Base-by-base conservation (phyloP, 2,329 filamentous ascomycete genomes). In the Fonsecaea erecta region DNA sequence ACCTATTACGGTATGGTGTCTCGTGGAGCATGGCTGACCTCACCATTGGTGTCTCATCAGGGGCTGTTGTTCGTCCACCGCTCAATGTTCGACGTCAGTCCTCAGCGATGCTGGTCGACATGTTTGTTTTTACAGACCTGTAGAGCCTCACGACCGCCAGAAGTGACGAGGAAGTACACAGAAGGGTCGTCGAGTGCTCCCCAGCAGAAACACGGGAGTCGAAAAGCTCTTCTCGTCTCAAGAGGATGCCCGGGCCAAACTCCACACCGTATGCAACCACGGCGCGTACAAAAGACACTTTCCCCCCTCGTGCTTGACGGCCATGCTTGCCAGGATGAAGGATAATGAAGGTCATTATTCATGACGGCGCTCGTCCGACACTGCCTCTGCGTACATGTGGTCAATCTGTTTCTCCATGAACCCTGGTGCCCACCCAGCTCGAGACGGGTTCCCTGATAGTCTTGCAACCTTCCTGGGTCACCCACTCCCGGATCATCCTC, bases 281-380 rank as follows among this genome's bases (percentile, higher is more conserved):
- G 59, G 59, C 59, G 59, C 59, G 5, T 61, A 61, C 59, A 61
- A 40, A 34, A 28, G 51, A 43, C 35, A 43, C 24, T 54, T 24
- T 46, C 48, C 24, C 51, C 34, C 59, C 51, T 61, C 59, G 51
- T 61, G 59, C 59, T 46, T 52, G 59, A 40, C 30, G 52, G 35
- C 35, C 34, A 46, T 60, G 32, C 40, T 60, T 43, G 30, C 30
- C 28, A 46, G 30, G 34, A 48, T 26, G 21, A 43, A 21, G 26
- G 28, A 11, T 43, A 54, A 54, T n/a, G 34, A 26, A 61, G 52
- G 37, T 54, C 51, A 54, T 61, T 30, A 54, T 53, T 54, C 35
- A 52, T 16, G 21, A 34, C 24, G 21, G 48, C 34, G 26, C 59
- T 26, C 30, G 14, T n/a, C 53, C 32, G 35, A 35, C 16, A 43